phyloP scores from a whole-genome alignment of 805 yeast genomes.

The Wickerhamomyces ciferrii region DNA sequence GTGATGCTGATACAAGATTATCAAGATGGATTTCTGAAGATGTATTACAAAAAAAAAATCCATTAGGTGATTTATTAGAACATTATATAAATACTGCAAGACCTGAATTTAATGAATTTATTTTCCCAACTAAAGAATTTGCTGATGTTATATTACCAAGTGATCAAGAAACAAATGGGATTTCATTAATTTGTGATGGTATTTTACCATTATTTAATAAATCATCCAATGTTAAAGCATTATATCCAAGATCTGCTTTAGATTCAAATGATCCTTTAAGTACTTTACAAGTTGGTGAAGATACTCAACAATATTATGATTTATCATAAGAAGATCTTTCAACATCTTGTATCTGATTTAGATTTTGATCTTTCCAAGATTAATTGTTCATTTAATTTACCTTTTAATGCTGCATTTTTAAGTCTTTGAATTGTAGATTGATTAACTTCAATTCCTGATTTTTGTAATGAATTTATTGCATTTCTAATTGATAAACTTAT shows the following conservation, averaged over 20 bases:
- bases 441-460: constrained; percentile 16
- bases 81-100: constrained; percentile 52
- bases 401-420: constrained; percentile 16
- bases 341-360: constrained; percentile 24
- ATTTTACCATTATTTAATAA: constrained; percentile 33
- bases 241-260: constrained; percentile 11
- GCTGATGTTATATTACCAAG: constrained; percentile 75
- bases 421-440: constrained; percentile 8
- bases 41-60: constrained; percentile 20
- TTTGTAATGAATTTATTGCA: constrained; percentile 16
- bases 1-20: constrained; percentile 80
- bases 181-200: constrained; percentile 61
- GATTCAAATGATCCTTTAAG: constrained; percentile 19
- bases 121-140: constrained; percentile 61
- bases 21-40: constrained; percentile 61
- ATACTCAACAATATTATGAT: constrained; percentile 40
- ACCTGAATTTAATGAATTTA: constrained; percentile 61
- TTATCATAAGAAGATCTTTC: not conserved
- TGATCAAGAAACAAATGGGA: constrained; percentile 58
- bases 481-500: constrained; percentile 18
- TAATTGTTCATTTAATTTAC: constrained; percentile 31
- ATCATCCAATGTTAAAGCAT: not conserved
- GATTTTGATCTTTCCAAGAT: constrained; percentile 23
- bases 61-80: constrained; percentile 26
- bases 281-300: constrained; percentile 28